A percentile compares a stretch with the other conserved stretches of the same genome.
phyloP scores from a whole-genome alignment of 352 stramenopile genomes.

The Globisporangium abappressorium region DNA sequence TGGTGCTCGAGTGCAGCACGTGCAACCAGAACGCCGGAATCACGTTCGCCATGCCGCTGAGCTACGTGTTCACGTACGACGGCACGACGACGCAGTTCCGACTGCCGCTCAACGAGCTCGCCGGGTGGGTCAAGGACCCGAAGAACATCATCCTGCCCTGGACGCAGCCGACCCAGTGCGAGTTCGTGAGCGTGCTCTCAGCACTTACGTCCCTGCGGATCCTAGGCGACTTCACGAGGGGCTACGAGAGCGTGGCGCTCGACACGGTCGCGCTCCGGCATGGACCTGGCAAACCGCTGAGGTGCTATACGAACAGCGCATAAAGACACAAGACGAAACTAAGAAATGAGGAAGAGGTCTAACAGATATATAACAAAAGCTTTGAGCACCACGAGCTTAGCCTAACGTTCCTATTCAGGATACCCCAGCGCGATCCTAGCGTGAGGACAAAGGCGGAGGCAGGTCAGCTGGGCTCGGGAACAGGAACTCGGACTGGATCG shows the following conservation, averaged over 20 bases:
- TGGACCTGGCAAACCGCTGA: conserved; percentile 39
- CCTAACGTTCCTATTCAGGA: neutral
- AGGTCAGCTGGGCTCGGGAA: conserved; percentile 64
- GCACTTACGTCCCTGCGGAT: conserved; percentile 83
- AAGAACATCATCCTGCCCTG: conserved; percentile 87
- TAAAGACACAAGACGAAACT: conserved; percentile 6
- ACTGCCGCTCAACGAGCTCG: conserved; percentile 72
- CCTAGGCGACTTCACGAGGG: conserved; percentile 88
- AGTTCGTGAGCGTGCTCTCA: conserved; percentile 87
- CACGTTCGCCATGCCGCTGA: conserved; percentile 84
- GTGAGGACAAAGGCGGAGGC: conserved; percentile 24
- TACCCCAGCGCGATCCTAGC: neutral
- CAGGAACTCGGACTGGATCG: conserved; percentile 77
- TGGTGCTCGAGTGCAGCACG: conserved; percentile 82
- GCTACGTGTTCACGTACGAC: conserved; percentile 72
- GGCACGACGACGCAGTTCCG: conserved; percentile 79
- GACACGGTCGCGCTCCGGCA: conserved; percentile 79
- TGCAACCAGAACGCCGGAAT: conserved; percentile 81
- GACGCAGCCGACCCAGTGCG: conserved; percentile 67
- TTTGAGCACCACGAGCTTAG: neutral
- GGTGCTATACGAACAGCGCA: conserved; percentile 42
- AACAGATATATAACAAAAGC: conserved; percentile 9
- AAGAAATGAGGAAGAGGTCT: neutral
- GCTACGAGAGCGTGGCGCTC: conserved; percentile 88
- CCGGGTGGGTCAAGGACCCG: conserved; percentile 89